Conservation (phyloP, 1,284 basidiomycete genomes). For the Papiliotrema flavescens region DNA sequence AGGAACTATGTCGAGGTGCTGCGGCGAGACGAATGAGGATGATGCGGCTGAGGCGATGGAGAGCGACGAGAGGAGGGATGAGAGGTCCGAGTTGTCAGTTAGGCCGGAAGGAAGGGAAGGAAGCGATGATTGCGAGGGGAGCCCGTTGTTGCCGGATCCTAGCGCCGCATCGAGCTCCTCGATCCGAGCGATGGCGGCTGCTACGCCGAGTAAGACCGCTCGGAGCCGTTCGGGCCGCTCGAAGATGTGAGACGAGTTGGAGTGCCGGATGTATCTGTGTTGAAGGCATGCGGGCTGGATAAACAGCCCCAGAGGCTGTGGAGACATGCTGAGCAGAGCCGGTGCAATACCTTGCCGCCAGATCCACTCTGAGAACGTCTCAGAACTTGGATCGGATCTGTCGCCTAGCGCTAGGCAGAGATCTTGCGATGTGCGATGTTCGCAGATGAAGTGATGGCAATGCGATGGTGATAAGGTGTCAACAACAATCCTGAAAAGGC, state of each 20-base stretch:
- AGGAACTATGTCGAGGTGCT: constrained; percentile 25
- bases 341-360: no score
- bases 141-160: neutral
- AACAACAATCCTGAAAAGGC: no score
- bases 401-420: no score
- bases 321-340: neutral
- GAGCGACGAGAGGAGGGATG: constrained; percentile 30
- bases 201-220: constrained; percentile 73
- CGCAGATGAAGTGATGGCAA: no score
- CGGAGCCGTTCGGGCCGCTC: constrained; percentile 86
- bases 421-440: no score
- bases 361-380: no score
- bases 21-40: constrained; percentile 11
- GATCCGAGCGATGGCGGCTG: constrained; percentile 69
- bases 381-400: no score
- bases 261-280: constrained; percentile 74
- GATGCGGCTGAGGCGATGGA: constrained; percentile 18
- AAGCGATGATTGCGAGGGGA: neutral
- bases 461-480: no score
- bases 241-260: constrained; percentile 67
- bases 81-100: constrained; percentile 21
- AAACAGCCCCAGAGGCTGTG: constrained; percentile 40
- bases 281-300: constrained; percentile 49
- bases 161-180: constrained; percentile 53
- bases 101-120: neutral